Evolutionary conservation across 345 rosid species (phyloP), one percentile per base, ranked within the genome.

Genomic region (Hibiscus tridactylites): DNA sequence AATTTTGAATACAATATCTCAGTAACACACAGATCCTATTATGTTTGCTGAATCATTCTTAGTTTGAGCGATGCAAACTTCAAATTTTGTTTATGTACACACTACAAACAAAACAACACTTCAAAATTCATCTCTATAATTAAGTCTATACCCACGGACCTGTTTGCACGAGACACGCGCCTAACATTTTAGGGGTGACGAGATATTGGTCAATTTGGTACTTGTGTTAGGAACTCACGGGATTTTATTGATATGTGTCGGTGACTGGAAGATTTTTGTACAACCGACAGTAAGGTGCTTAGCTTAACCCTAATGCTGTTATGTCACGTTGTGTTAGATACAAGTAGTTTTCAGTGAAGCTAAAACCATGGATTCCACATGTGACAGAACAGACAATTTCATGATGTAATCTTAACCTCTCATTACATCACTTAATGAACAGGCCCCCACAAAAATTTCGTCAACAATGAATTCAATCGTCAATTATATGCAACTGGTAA

Each of bases 231-330:
- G 19, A 1, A 50, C 77, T 64, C 64, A 78, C 72, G 68, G 81
- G 64, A 54, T 6, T 47, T 62, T 62, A n/a, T 8, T 58, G 75
- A 26, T 65, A 3, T 26, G 62, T 71, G 76, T 79, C 76, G 81
- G 81, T 78, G 75, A 42, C 11, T 16, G 21, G n/a, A 4, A 33
- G 15, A 16, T 17, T 35, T 58, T 19, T 9, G 26, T 70, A 58
- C 42, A 28, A 56, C 72, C 72, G 77, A 64, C 74, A 68, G 12
- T 28, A 15, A 15, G 16, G 56, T 44, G 54, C 1, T 39, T 39
- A 39, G 44, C 37, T 47, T 39, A 15, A 49, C 70, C 70, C 7
- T 3, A 52, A 37, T 52, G 28, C 3, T 56, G 12, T n/a, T n/a
- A n/a, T n/a, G n/a, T n/a, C n/a, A n/a, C n/a, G n/a, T 24, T 52